Base-by-base conservation (phyloP, 306 rosid genomes). In the Citrullus mucosospermus region DNA sequence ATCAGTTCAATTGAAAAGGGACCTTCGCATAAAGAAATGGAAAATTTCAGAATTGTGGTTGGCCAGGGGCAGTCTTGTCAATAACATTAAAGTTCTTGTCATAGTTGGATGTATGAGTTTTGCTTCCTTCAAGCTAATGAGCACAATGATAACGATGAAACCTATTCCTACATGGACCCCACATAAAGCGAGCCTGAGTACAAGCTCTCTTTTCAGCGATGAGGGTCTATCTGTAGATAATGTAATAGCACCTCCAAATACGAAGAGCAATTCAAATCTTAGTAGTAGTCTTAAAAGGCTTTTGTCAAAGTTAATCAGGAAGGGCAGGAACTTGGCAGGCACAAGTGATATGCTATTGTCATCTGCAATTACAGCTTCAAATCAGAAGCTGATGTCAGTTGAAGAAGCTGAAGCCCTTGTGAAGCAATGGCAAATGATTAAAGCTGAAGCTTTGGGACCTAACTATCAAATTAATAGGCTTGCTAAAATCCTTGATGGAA, bases 391-490 rank as follows among this genome's bases (percentile, higher is more conserved):
- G 55, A 90, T 96, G 98, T 88, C 96, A 22, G 67, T 88, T 76
- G 93, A 91, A 78, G 98, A 96, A 88, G 99, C 99, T 14, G 96
- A 96, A 88, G 84, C 83, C 76, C 97, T 96, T 78, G 92, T 96
- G 57, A 90, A 88, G 86, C 90, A 88, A 80, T 96, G 99, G 99
- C 99, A 96, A 89, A 83, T 81, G 63, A 78, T 88, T 77, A 96
- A 96, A 85, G 96, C 93, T 65, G 91, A 92, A 84, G 99, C 97
- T 89, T 81, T 96, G 90, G 99, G 99, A 44, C 93, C 99, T 78
- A 81, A 83, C 80, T 91, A 96, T 87, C 85, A 88, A 87, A 87
- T 87, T 75, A 76, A 85, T 82, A 82, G 71, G 80, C 96, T 96
- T 65, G 63, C 82, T 80, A 87, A 91, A 68, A 89, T 96, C 85